Conservation (phyloP, 2,329 filamentous ascomycete genomes). For the Nannizziopsis arthrosporioides region DNA sequence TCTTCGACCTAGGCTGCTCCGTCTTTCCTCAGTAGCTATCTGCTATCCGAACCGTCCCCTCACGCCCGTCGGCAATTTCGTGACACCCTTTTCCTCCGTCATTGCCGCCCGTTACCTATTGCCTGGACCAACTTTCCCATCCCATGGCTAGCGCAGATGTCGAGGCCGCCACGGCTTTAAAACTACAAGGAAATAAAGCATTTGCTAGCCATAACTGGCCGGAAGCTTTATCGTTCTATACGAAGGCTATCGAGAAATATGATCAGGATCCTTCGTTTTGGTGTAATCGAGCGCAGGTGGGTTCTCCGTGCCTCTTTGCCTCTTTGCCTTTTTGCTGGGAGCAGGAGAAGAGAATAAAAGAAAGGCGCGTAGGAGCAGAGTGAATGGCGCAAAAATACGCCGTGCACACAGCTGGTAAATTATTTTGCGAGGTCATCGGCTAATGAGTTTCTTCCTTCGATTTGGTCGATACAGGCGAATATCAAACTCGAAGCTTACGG, state of each 20-base stretch:
- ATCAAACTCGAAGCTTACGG: constrained; percentile 95
- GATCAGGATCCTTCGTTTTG: constrained; percentile 78
- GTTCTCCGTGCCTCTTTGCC: constrained; percentile 20
- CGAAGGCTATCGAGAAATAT: constrained; percentile 74
- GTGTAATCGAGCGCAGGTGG: constrained; percentile 87
- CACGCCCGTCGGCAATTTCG: too few relatives aligned
- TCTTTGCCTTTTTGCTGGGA: not conserved
- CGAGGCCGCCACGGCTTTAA: constrained; percentile 68
- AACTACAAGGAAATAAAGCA: constrained; percentile 88
- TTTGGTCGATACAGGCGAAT: constrained; percentile 51
- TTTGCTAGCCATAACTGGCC: constrained; percentile 82
- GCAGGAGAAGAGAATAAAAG: not conserved
- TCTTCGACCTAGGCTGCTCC: too few relatives aligned
- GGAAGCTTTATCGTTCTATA: constrained; percentile 69
- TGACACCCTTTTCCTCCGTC: not conserved
- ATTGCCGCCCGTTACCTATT: not conserved
- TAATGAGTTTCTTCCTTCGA: constrained; percentile 5
- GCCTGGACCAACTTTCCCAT: not conserved
- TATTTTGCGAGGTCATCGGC: not conserved
- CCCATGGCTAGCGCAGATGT: constrained; percentile 33
- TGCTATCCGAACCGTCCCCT: too few relatives aligned
- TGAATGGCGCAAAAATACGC: not conserved
- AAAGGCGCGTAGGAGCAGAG: not conserved
- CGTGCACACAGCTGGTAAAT: not conserved
- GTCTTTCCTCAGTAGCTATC: too few relatives aligned